phyloP scores from a whole-genome alignment of 768 basidiomycete genomes.

The Suillus discolor region DNA sequence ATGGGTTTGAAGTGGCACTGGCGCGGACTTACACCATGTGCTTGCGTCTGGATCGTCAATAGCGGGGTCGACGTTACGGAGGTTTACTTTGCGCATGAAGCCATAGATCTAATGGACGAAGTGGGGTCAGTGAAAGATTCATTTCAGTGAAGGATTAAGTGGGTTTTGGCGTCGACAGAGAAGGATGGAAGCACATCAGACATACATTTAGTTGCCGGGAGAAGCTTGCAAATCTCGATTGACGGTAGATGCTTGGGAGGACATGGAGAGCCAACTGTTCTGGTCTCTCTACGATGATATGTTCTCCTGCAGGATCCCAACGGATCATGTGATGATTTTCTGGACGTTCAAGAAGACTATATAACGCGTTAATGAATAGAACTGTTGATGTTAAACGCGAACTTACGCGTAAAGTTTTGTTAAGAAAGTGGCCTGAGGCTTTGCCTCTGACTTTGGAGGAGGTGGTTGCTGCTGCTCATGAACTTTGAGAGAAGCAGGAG shows the following conservation, averaged over 20 bases:
- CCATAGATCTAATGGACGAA: conserved; percentile 80
- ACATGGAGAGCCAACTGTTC: conserved; percentile 94
- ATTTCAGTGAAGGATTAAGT: conserved; percentile 26
- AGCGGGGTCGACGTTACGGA: conserved; percentile 92
- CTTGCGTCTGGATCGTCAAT: conserved; percentile 96
- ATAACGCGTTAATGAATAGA: conserved; percentile 22
- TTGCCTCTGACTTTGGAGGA: conserved; percentile 69
- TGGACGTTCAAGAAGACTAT: conserved; percentile 82
- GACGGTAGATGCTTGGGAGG: conserved; percentile 91
- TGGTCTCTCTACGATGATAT: conserved; percentile 94
- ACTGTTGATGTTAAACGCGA: neutral
- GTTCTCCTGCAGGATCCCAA: conserved; percentile 91
- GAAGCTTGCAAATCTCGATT: conserved; percentile 97
- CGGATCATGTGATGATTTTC: conserved; percentile 98
- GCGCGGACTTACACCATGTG: conserved; percentile 83
- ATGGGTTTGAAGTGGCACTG: conserved; percentile 19
- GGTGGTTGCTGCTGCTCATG: conserved; percentile 48
- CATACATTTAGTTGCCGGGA: conserved; percentile 93
- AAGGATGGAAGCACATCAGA: conserved; percentile 39
- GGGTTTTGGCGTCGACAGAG: conserved; percentile 23
- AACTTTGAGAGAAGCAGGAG: conserved; percentile 41
- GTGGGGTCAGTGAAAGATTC: conserved; percentile 7
- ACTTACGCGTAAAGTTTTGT: conserved; percentile 94
- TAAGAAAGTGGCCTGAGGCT: conserved; percentile 93
- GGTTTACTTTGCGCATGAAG: conserved; percentile 97